Conservation (phyloP, 352 stramenopile genomes). For the Phytopythium vexans region DNA sequence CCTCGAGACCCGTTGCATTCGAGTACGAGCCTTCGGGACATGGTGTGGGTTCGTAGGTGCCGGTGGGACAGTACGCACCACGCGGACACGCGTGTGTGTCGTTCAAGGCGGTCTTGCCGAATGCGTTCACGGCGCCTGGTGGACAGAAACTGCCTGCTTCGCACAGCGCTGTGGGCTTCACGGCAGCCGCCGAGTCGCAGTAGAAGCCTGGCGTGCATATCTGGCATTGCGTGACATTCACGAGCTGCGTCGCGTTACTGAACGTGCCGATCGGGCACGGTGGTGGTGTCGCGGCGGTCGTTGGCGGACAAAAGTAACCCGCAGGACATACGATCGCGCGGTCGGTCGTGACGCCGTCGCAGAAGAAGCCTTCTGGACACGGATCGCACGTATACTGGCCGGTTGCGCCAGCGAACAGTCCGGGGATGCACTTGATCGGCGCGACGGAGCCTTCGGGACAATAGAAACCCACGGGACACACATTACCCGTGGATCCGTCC, state of each 20-base stretch:
- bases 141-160: slow-evolving; percentile 56
- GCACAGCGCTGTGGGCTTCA: slow-evolving; percentile 34
- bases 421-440: slow-evolving; percentile 40
- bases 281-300: slow-evolving; percentile 28
- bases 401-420: slow-evolving; percentile 27
- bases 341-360: slow-evolving; percentile 44
- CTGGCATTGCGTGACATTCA: slow-evolving; percentile 35
- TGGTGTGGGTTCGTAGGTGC: slow-evolving; percentile 53
- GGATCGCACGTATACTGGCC: slow-evolving; percentile 26
- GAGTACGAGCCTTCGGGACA: slow-evolving; percentile 69
- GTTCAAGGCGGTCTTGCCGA: slow-evolving; percentile 31
- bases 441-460: slow-evolving; percentile 45
- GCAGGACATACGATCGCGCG: slow-evolving; percentile 38
- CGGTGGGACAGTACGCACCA: slow-evolving; percentile 75
- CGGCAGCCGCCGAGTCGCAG: slow-evolving; percentile 25
- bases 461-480: slow-evolving; percentile 60
- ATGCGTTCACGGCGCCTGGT: slow-evolving; percentile 30
- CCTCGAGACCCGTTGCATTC: slow-evolving; percentile 38
- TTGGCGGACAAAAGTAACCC: slow-evolving; percentile 45
- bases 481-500: slow-evolving; percentile 34
- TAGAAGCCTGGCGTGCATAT: slow-evolving; percentile 38
- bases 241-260: slow-evolving; percentile 27
- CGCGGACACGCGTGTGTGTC: slow-evolving; percentile 49
- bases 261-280: slow-evolving; percentile 78
- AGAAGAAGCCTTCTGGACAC: slow-evolving; percentile 69